Base-by-base conservation (phyloP, 2,329 filamentous ascomycete species). In the Thielaviopsis ethacetica region DNA sequence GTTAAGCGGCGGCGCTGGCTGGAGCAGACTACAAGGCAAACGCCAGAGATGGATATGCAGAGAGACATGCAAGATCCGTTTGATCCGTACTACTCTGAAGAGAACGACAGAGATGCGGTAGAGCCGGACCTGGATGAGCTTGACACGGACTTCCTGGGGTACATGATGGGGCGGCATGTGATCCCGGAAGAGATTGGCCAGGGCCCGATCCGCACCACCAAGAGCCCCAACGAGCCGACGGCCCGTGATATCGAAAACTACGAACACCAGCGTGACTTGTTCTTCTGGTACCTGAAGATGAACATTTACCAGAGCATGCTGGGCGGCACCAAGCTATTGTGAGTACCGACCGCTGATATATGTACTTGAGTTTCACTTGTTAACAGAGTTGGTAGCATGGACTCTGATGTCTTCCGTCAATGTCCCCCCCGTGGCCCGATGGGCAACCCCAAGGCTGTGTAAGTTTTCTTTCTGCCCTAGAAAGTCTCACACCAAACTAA, bases 211-310 rank as follows among this genome's bases (percentile, higher is more conserved):
- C 66, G 65, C 19, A 62, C 65, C 5, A 68, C 75, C 1, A 65
- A 64, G 1, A 68, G 72, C 27, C 68, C 70, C 24, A 67, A 72
- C 44, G 70, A 71, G 5, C 67, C 66, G 6, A 79, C 78, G 1
- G 73, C 78, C 41, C 76, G 73, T 62, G 91, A 97, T 62, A 77
- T 95, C 54, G 84, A 88, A 62, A 83, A 80, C 49, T 95, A 87
- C 66, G 86, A 93, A 66, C 84, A 86, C 17, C 76, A 93, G 47
- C 82, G 86, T 63, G 93, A 97, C 70, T 72, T 97, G 5, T 94
- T 86, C 67, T 98, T 91, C 91, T 96, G 90, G 87, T 96, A 91
- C 68, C 85, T 81, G 65, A 95, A 95, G 70, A 93, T 96, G 75
- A 93, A 97, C 68, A 82, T 87, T 9, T 94, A 91, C 65, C 91